Percentiles rank a stretch among this genome's conserved stretches.
Conservation (phyloP, 2,329 filamentous ascomycete species). For the Cytospora paraplurivora region DNA sequence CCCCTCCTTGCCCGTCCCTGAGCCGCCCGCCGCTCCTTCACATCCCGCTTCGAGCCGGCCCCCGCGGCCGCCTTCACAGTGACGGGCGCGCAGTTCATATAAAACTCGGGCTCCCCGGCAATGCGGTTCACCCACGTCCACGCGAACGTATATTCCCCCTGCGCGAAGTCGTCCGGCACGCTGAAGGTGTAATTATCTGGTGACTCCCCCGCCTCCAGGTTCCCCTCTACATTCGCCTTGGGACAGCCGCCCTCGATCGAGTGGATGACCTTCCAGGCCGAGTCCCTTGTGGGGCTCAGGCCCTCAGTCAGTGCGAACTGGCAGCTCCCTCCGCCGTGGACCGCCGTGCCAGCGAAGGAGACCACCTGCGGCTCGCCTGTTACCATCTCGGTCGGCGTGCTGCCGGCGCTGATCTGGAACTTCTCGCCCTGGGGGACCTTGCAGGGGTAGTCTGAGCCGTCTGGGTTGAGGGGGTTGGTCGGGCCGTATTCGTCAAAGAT, state of each 20-base stretch:
- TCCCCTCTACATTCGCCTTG: constrained; percentile 50
- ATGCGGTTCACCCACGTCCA: constrained; percentile 75
- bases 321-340: constrained; percentile 74
- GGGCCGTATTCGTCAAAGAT: constrained; percentile 40
- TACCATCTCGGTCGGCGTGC: constrained; percentile 53
- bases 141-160: constrained; percentile 67
- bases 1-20: constrained; percentile 37
- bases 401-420: constrained; percentile 45
- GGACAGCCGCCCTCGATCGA: constrained; percentile 72
- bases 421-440: constrained; percentile 50
- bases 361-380: constrained; percentile 57
- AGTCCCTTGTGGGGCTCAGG: constrained; percentile 52
- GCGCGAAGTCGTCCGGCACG: constrained; percentile 60
- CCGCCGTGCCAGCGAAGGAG: constrained; percentile 59
- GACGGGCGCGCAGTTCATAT: constrained; percentile 74
- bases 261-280: constrained; percentile 70
- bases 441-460: constrained; percentile 69
- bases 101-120: constrained; percentile 72
- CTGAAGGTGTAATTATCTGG: constrained; percentile 56
- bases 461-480: constrained; percentile 60
- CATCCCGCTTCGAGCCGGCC: constrained; percentile 29
- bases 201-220: constrained; percentile 47
- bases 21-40: constrained; percentile 24
- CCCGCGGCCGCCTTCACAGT: constrained; percentile 45
- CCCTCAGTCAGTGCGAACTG: constrained; percentile 70